Percentiles rank a stretch among this genome's conserved stretches.
These are phyloP conservation scores for Salix caprea DNA, from an alignment of 345 rosid genomes.

Conservation along the genomic window DNA sequence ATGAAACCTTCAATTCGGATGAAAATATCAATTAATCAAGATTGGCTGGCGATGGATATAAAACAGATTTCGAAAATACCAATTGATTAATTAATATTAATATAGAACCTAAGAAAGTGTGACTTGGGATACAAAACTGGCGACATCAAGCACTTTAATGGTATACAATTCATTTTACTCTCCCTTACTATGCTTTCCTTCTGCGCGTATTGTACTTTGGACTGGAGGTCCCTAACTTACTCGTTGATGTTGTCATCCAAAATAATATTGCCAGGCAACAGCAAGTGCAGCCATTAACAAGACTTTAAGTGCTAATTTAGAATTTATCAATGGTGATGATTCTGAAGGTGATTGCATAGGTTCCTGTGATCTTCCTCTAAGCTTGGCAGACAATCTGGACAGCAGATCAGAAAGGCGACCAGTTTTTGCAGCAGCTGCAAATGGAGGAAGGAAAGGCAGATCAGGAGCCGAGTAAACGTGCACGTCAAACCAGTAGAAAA, in stretches of 20 bases:
- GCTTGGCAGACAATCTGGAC: slow-evolving; percentile 48
- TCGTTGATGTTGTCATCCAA: slow-evolving; percentile 11
- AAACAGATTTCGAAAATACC: background rate
- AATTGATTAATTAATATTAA: too few relatives aligned
- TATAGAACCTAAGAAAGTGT: background rate
- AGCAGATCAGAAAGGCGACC: slow-evolving; percentile 40
- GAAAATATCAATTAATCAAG: background rate
- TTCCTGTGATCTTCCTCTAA: slow-evolving; percentile 48
- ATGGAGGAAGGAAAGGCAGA: slow-evolving; percentile 7
- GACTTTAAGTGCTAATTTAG: slow-evolving; percentile 48
- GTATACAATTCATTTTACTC: background rate
- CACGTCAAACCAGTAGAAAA: background rate
- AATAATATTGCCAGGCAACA: slow-evolving; percentile 63
- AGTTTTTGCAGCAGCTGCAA: slow-evolving; percentile 44
- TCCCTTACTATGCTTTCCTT: slow-evolving; percentile 1
- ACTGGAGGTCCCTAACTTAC: slow-evolving; percentile 9
- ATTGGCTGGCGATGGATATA: background rate
- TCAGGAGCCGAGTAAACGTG: background rate
- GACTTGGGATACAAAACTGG: slow-evolving; percentile 2
- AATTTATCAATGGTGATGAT: slow-evolving; percentile 35
- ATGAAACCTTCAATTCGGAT: background rate
- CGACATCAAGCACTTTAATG: background rate
- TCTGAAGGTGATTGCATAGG: slow-evolving; percentile 17
- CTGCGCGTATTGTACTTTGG: slow-evolving; percentile 23
- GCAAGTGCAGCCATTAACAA: slow-evolving; percentile 58